phyloP scores from a whole-genome alignment of 2,329 filamentous ascomycete species.

The Dactylellina parvicollis region DNA sequence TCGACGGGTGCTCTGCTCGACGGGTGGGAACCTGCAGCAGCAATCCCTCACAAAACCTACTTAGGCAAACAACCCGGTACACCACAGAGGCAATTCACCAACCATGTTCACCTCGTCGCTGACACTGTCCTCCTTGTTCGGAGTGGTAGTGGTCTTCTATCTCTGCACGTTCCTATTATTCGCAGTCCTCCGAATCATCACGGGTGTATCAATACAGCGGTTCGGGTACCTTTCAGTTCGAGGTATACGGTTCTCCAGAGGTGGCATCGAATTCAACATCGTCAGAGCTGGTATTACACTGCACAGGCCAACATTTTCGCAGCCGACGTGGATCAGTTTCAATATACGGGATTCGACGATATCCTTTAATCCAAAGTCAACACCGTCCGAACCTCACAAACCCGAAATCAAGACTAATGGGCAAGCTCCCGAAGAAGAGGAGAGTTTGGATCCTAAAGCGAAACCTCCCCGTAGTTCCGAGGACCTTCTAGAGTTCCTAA shows the following conservation, averaged over 20 bases:
- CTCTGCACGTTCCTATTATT: slow-evolving; percentile 92
- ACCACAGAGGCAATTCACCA: neutral
- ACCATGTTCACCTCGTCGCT: slow-evolving; percentile 50
- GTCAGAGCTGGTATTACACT: slow-evolving; percentile 86
- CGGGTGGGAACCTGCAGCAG: slow-evolving; percentile 1
- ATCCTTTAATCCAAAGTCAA: slow-evolving; percentile 72
- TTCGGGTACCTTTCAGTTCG: slow-evolving; percentile 92
- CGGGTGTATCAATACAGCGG: slow-evolving; percentile 93
- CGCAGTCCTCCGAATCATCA: slow-evolving; percentile 88
- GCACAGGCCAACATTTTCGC: slow-evolving; percentile 93
- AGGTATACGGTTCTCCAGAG: slow-evolving; percentile 86
- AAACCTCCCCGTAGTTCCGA: slow-evolving; percentile 54
- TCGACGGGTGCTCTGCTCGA: slow-evolving; percentile 19
- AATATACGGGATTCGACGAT: slow-evolving; percentile 86
- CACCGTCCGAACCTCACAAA: slow-evolving; percentile 17
- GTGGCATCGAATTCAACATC: slow-evolving; percentile 89
- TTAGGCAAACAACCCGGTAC: neutral
- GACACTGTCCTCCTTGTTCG: slow-evolving; percentile 76
- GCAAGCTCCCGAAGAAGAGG: slow-evolving; percentile 44
- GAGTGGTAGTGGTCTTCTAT: slow-evolving; percentile 85
- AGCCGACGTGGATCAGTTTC: slow-evolving; percentile 95
- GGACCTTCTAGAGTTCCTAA: slow-evolving; percentile 54
- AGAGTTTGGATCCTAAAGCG: slow-evolving; percentile 50
- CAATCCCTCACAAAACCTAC: slow-evolving; percentile 27
- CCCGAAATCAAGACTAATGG: slow-evolving; percentile 55